These are phyloP conservation scores for Artemisia argyi DNA, from an alignment of 129 eudicot genomes.

Conservation along the genomic window DNA sequence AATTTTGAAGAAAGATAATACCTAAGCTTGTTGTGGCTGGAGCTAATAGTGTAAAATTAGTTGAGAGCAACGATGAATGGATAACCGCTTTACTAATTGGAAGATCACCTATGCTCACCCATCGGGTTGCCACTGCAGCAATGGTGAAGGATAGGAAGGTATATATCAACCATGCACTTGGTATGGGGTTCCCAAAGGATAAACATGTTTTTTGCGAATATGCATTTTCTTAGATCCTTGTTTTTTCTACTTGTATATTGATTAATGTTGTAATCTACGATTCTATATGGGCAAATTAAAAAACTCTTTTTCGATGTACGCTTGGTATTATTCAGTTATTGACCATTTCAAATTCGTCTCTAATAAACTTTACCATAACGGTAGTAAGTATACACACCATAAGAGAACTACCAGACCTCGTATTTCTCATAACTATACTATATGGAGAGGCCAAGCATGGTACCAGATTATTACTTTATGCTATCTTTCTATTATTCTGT, in stretches of 20 bases:
- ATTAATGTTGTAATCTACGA: constrained; percentile 26
- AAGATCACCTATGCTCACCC: constrained; percentile 40
- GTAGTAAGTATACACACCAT: constrained; percentile 8
- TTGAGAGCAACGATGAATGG: constrained; percentile 79
- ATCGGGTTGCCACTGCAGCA: constrained; percentile 69
- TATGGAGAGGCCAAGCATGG: constrained; percentile 11
- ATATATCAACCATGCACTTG: constrained; percentile 71
- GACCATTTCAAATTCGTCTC: not conserved
- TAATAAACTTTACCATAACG: not conserved
- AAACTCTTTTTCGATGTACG: not conserved
- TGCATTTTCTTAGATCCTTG: constrained; percentile 41
- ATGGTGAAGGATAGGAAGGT: constrained; percentile 87
- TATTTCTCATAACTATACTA: constrained; percentile 26
- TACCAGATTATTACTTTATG: constrained; percentile 10
- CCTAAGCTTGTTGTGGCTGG: constrained; percentile 71
- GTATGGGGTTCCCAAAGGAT: constrained; percentile 90
- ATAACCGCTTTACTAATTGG: constrained; percentile 54
- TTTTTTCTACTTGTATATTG: not conserved
- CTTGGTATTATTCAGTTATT: not conserved
- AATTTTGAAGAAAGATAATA: no score
- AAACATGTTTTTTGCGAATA: constrained; percentile 86
- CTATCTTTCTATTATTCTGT: not conserved
- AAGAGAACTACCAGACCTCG: constrained; percentile 17
- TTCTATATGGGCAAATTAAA: not conserved
- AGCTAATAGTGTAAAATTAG: constrained; percentile 52